A percentile compares a stretch with the other conserved stretches of the same genome.
phyloP scores from a whole-genome alignment of 2,329 filamentous ascomycete species.

The Gyromitra esculenta region DNA sequence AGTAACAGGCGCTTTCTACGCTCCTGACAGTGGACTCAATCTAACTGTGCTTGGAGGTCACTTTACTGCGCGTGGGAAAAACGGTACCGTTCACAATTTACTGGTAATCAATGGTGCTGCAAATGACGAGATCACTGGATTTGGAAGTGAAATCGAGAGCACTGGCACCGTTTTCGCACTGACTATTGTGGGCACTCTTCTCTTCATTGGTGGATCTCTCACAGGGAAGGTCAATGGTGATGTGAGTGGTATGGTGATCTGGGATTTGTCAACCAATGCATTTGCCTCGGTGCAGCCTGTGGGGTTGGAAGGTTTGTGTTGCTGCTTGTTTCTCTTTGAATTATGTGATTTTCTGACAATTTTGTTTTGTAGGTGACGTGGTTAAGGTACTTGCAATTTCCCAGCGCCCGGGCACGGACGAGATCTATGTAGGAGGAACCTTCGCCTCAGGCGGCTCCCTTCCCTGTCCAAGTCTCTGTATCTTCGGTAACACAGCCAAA shows the following conservation, averaged over 20 bases:
- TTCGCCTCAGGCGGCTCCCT: slow-evolving; percentile 78
- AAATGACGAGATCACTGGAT: slow-evolving; percentile 72
- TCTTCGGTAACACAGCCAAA: slow-evolving; percentile 71
- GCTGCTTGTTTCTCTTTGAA: neutral
- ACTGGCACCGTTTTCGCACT: slow-evolving; percentile 81
- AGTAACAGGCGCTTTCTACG: slow-evolving; percentile 81
- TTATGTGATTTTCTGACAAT: neutral
- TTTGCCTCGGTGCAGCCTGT: slow-evolving; percentile 78
- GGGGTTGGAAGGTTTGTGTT: slow-evolving; percentile 60
- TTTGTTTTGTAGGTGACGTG: slow-evolving; percentile 66
- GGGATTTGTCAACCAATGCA: slow-evolving; percentile 73
- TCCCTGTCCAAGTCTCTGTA: slow-evolving; percentile 82
- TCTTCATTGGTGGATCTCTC: slow-evolving; percentile 85
- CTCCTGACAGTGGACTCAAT: slow-evolving; percentile 70
- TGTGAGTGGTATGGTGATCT: slow-evolving; percentile 80
- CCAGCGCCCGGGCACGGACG: slow-evolving; percentile 73
- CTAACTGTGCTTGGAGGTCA: slow-evolving; percentile 88
- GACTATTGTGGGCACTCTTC: slow-evolving; percentile 71
- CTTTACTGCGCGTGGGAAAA: slow-evolving; percentile 76
- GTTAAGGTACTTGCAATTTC: slow-evolving; percentile 80
- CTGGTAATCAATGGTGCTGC: slow-evolving; percentile 76
- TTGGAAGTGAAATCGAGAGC: slow-evolving; percentile 72
- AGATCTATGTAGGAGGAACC: slow-evolving; percentile 74
- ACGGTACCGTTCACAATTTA: slow-evolving; percentile 79
- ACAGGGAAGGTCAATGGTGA: slow-evolving; percentile 73